Percentiles rank a stretch among this genome's conserved stretches.
These are phyloP conservation scores for Trametes sanguinea DNA, from an alignment of 768 basidiomycete species.

Conservation along the genomic window DNA sequence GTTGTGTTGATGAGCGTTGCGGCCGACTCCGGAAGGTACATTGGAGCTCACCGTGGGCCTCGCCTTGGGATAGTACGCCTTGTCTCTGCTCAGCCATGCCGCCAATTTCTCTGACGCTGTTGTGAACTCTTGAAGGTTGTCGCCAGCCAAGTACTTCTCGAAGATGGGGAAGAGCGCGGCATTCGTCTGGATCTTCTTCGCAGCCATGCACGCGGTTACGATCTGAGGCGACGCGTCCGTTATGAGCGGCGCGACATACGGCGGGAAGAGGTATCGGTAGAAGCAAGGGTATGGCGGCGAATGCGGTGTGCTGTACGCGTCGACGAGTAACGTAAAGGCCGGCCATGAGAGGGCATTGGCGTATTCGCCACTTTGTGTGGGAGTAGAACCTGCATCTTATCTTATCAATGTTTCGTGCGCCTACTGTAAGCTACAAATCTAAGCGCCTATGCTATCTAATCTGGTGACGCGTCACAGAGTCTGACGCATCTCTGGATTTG, in stretches of 20 bases:
- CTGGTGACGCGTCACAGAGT: constrained; percentile 22
- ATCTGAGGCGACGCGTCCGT: too few relatives aligned
- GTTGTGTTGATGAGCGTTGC: too few relatives aligned
- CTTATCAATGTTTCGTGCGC: too few relatives aligned
- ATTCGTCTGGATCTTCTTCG: constrained; percentile 24
- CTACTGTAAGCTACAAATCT: too few relatives aligned
- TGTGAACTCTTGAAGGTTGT: constrained; percentile 5
- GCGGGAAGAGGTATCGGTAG: too few relatives aligned
- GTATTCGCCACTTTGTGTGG: too few relatives aligned
- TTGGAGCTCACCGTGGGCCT: constrained; percentile 24
- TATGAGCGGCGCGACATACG: too few relatives aligned
- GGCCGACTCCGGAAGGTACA: too few relatives aligned
- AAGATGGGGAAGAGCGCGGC: constrained; percentile 27
- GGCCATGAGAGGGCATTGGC: too few relatives aligned
- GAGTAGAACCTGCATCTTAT: too few relatives aligned
- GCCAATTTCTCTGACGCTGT: constrained; percentile 23
- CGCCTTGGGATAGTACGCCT: constrained; percentile 30
- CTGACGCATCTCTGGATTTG: constrained; percentile 21
- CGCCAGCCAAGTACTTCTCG: constrained; percentile 16
- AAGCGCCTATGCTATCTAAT: constrained; percentile 12
- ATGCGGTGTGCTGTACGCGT: not conserved
- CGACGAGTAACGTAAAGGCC: not conserved
- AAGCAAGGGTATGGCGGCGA: not conserved
- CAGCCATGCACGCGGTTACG: too few relatives aligned
- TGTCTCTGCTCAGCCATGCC: constrained; percentile 22